Conservation (phyloP, 2,329 filamentous ascomycete genomes). For the Exophiala sp. region DNA sequence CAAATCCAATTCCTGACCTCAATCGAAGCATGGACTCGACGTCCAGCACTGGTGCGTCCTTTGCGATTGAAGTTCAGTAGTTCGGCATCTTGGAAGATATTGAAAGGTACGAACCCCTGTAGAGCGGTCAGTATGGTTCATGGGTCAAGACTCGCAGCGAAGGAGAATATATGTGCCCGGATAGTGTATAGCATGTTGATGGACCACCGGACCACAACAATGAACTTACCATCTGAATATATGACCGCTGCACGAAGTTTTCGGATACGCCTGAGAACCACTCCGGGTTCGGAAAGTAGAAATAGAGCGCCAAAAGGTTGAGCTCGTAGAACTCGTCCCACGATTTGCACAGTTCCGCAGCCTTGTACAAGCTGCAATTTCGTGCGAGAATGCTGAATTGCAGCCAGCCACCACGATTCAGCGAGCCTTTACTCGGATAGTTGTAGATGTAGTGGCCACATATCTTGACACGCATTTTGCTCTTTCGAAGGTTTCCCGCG, state of each 20-base stretch:
- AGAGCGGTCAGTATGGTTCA: too few relatives aligned
- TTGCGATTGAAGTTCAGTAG: too few relatives aligned
- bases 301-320: constrained; percentile 43
- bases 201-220: too few relatives aligned
- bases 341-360: constrained; percentile 47
- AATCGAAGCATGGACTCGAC: constrained; percentile 23
- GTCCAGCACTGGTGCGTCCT: background rate
- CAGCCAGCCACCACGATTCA: constrained; percentile 49
- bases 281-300: constrained; percentile 48
- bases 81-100: too few relatives aligned
- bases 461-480: constrained; percentile 44
- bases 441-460: constrained; percentile 52
- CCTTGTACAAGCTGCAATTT: constrained; percentile 45
- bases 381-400: constrained; percentile 52
- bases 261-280: constrained; percentile 33
- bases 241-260: background rate
- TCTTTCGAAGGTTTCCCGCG: too few relatives aligned
- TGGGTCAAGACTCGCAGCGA: too few relatives aligned
- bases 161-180: too few relatives aligned
- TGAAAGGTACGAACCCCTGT: too few relatives aligned
- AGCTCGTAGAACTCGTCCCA: constrained; percentile 52
- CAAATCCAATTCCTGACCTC: constrained; percentile 43
- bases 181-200: too few relatives aligned
- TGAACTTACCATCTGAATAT: background rate
- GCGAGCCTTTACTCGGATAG: constrained; percentile 47